Base-by-base conservation (phyloP, 768 basidiomycete species). In the Leucogyrophana mollusca region DNA sequence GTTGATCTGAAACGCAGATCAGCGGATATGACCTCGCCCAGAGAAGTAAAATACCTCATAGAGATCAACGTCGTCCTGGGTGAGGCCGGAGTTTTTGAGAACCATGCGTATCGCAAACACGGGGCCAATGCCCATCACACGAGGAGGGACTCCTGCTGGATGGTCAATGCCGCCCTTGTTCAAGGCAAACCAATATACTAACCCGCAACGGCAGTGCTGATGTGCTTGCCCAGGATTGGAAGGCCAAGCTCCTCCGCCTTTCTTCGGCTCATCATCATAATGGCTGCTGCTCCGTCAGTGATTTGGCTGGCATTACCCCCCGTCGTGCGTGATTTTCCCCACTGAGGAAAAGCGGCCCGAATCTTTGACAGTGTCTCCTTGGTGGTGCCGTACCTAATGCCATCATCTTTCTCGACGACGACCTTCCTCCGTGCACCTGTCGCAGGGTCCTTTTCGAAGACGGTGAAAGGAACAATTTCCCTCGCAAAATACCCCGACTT, bases 91-190 rank as follows among this genome's bases (percentile, higher is more conserved):
- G 41, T 78, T 74, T 55, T 81, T 73, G 33, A 95, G 72, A 10
- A 78, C 88, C 66, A 77, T 79, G 16, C 87, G 90, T 56, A 97
- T 94, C 9, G 94, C 94, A 56, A 77, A 79, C 0, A 77, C 74
- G 3, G 94, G 94, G 1, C 90, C 94, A 59, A 94, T 74, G 40
- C 90, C 90, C 91, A 94, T 94, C 35, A 94, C 76, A 17, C 90
- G 80, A 1, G 92, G 92, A 2, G 87, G 76, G 11, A 84, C 70
- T 43, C 88, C 87, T 80, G 46, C 17, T 3, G 27, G 27, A 36
- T 4, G 23, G 11, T 27, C 18, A 33, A 14, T 9, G 1, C 13
- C 18, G 9, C 30, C 16, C 18, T 16, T 34, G n/a, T 30, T 41
- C 42, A 38, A 17, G n/a, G n/a, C n/a, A n/a, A n/a, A n/a, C 14